Base-by-base conservation (phyloP, 202 grass and related monocot genomes). In the Bolboschoenoplectus hybrid region DNA sequence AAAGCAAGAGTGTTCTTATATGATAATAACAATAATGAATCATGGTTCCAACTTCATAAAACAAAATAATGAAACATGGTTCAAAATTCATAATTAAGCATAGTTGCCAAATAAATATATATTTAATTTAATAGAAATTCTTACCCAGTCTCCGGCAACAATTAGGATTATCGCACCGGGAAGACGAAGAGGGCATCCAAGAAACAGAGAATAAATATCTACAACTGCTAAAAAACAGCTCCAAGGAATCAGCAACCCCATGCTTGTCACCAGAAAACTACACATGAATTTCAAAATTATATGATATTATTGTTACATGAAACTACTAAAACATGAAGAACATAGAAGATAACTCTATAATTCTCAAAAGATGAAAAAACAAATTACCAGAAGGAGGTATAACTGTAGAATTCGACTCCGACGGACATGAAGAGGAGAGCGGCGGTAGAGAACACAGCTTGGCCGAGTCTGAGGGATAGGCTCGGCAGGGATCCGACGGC, bases 351-450 rank as follows among this genome's bases (percentile, higher is more conserved):
- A 9, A 20, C 38, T 81, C 0, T 11, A 81, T 0, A 81, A 46
- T 63, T 53, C 20, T 75, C n/a, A 74, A 74, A 73, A 80, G 76
- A 80, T 80, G 38, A 81, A 10, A 65, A 65, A 45, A 26, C 26
- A 26, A 7, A 82, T 58, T 83, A 98, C 96, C 93, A 95, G 79
- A 98, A 98, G 69, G 93, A 89, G 9, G 96, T 95, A 38, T 95
- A 95, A 89, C 93, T 95, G 56, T 94, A 95, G 96, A 98, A 95
- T 85, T 98, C 93, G 86, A 98, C 96, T 53, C 91, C 89, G 19
- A 98, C 86, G 58, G 96, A 95, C 91, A 98, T 95, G 91, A 98
- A 93, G 74, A 98, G 88, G 62, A 98, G 91, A 6, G 96, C 90
- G 7, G 93, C 93, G 7, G 93, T 92, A 75, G 96, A 95, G 87